Percentiles rank a stretch among this genome's conserved stretches.
These are phyloP conservation scores for Fraxinus latifolia DNA, from an alignment of 305 asterid species.

Conservation along the genomic window DNA sequence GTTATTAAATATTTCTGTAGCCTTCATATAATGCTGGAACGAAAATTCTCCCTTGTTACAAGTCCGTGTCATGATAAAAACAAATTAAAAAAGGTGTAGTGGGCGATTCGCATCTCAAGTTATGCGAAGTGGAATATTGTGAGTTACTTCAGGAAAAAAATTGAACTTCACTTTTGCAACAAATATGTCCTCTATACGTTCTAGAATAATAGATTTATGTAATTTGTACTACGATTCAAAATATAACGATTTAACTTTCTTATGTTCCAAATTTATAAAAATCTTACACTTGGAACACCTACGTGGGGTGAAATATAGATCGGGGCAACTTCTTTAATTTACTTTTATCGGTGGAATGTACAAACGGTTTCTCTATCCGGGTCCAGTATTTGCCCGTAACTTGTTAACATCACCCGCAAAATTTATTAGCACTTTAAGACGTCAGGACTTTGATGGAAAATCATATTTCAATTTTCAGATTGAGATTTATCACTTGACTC, in stretches of 20 bases:
- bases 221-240: neutral
- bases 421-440: neutral
- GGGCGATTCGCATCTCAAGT: neutral
- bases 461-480: neutral
- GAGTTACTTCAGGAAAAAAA: neutral
- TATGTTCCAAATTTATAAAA: neutral
- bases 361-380: neutral
- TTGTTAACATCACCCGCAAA: neutral
- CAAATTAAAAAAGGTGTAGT: neutral
- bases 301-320: neutral
- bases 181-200: neutral
- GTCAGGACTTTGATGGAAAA: neutral
- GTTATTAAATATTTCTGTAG: neutral
- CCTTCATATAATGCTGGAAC: neutral
- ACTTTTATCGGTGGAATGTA: neutral
- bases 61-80: neutral
- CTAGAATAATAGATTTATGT: too few relatives aligned
- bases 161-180: neutral
- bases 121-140: neutral
- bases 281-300: neutral
- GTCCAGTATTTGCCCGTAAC: neutral
- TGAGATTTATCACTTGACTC: neutral
- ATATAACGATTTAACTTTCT: too few relatives aligned
- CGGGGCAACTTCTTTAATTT: neutral
- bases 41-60: too few relatives aligned